phyloP scores from a whole-genome alignment of 139 green algal species.

The Dunaliella sp. region DNA sequence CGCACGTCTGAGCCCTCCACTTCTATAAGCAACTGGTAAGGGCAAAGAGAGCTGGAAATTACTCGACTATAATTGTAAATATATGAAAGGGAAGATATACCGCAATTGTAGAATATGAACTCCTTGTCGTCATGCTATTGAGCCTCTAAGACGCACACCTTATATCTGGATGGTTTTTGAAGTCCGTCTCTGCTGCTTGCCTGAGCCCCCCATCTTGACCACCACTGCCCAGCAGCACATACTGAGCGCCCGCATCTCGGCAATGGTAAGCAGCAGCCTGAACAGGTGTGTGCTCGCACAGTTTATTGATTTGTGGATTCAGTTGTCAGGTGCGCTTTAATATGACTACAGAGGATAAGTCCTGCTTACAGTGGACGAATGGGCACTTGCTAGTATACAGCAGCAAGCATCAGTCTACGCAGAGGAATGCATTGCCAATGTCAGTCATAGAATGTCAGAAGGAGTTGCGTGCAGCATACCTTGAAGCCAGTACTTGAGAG shows the following conservation, averaged over 20 bases:
- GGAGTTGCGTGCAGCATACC: too few species aligned
- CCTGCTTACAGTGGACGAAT: neutral
- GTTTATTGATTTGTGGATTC: neutral
- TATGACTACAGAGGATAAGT: neutral
- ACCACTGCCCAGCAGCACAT: constrained; percentile 89
- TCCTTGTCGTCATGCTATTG: too few species aligned
- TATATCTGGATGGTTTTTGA: constrained; percentile 45
- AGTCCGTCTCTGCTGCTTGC: constrained; percentile 64
- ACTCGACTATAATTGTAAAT: too few species aligned
- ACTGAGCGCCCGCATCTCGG: constrained; percentile 77
- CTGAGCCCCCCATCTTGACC: constrained; percentile 80
- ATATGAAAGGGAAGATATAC: too few species aligned
- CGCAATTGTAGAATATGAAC: too few species aligned
- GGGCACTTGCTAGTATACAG: neutral
- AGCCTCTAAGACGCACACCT: too few species aligned
- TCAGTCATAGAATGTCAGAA: neutral
- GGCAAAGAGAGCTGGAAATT: too few species aligned
- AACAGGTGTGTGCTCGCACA: neutral
- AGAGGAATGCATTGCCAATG: neutral
- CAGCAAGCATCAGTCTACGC: neutral
- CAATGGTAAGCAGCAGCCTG: constrained; percentile 64
- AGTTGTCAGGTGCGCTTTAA: neutral
- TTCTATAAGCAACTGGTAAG: too few species aligned
- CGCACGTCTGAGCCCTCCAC: too few species aligned
- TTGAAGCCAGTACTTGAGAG: too few species aligned